Conservation (phyloP, 169 alveolate species). For the Plasmodium chabaudi region DNA sequence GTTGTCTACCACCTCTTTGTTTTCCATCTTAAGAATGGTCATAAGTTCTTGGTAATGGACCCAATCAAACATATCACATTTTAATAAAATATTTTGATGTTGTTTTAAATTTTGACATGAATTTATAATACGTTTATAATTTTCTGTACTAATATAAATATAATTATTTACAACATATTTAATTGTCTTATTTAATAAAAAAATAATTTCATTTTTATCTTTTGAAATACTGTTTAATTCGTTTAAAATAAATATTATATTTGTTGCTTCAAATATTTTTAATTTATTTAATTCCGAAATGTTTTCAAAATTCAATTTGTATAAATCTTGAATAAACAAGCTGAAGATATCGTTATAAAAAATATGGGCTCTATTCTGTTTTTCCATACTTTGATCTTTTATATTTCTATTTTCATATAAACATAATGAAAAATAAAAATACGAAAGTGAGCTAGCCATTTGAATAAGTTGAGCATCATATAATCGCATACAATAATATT, state of each 20-base stretch:
- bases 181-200: background rate
- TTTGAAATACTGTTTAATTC: background rate
- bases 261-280: background rate
- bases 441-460: background rate
- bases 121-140: background rate
- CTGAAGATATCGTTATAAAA: background rate
- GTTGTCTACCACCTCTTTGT: too few relatives aligned
- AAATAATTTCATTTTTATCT: background rate
- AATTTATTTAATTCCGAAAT: constrained; percentile 1
- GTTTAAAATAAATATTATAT: constrained; percentile 3
- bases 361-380: background rate
- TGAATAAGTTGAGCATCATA: background rate
- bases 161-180: background rate
- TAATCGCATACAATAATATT: background rate
- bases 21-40: too few relatives aligned
- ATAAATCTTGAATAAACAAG: background rate
- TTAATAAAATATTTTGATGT: background rate
- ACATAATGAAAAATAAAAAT: background rate
- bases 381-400: background rate
- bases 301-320: background rate
- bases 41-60: background rate
- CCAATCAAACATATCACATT: background rate
- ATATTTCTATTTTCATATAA: background rate
- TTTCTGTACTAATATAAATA: constrained; percentile 6
- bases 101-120: background rate